Evolutionary conservation across 2,329 filamentous ascomycete species (phyloP).

Genomic region (Aspergillus thermomutatus): DNA sequence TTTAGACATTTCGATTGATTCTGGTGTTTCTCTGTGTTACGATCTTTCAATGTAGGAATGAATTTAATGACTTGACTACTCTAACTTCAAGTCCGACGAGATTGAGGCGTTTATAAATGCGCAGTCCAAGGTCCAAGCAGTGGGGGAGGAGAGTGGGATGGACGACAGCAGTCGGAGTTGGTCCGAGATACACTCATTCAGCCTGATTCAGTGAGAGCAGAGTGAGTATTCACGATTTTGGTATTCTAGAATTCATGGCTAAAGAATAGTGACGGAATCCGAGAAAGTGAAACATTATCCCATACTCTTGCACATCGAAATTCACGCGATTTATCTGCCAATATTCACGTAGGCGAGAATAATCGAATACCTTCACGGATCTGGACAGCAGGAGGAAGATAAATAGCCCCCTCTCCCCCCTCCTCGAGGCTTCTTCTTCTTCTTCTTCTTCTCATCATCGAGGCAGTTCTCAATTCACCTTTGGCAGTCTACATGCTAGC

Average conservation of each 20-base stretch:
- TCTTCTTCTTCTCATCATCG: background rate
- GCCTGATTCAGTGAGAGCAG: background rate
- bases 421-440: background rate
- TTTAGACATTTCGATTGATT: constrained; percentile 38
- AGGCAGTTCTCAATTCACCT: too few relatives aligned
- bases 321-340: background rate
- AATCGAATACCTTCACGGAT: background rate
- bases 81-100: background rate
- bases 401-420: background rate
- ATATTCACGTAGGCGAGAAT: background rate
- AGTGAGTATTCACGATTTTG: background rate
- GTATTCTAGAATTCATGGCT: background rate
- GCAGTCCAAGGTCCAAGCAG: too few relatives aligned
- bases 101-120: background rate
- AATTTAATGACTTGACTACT: background rate
- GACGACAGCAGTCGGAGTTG: background rate
- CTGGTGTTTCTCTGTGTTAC: background rate
- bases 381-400: background rate
- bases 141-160: background rate
- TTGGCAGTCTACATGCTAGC: too few relatives aligned
- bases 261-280: background rate
- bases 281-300: background rate
- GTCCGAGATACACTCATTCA: background rate
- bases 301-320: too few relatives aligned
- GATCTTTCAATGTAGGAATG: background rate